Evolutionary conservation across 768 basidiomycete genomes (phyloP).

Genomic region (Russula vinacea): DNA sequence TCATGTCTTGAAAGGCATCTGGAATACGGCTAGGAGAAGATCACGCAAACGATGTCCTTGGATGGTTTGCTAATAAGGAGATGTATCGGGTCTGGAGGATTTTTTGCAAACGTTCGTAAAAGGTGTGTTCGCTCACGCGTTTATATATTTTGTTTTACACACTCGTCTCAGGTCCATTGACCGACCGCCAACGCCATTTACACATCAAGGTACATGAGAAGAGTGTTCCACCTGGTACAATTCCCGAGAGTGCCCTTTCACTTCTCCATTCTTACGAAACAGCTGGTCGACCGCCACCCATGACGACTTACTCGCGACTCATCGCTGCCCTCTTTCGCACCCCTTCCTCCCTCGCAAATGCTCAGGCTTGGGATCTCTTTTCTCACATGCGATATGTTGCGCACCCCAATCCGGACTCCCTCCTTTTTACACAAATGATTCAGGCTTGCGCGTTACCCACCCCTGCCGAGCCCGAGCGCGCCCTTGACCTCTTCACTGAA

Average conservation of each 20-base stretch:
- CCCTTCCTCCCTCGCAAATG: conserved; percentile 47
- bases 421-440: conserved; percentile 84
- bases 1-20: conserved; percentile 6
- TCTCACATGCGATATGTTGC: conserved; percentile 96
- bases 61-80: conserved; percentile 21
- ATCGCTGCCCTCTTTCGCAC: conserved; percentile 57
- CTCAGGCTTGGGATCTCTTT: conserved; percentile 92
- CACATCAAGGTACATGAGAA: conserved; percentile 68
- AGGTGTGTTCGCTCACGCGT: conserved; percentile 38
- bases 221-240: conserved; percentile 43
- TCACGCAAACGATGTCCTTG: conserved; percentile 34
- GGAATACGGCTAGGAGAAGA: conserved; percentile 29
- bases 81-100: conserved; percentile 41
- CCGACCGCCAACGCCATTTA: conserved; percentile 60
- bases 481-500: conserved; percentile 89
- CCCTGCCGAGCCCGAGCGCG: conserved; percentile 82
- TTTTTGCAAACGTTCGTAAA: conserved; percentile 41
- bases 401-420: conserved; percentile 70
- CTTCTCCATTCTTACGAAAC: conserved; percentile 73
- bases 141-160: conserved; percentile 1
- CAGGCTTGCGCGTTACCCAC: conserved; percentile 67
- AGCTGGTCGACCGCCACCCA: conserved; percentile 58
- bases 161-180: conserved; percentile 38
- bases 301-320: conserved; percentile 68
- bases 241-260: conserved; percentile 61